These are phyloP conservation scores for Erythrophleum ivorense DNA, from an alignment of 331 rosid genomes.

Conservation along the genomic window DNA sequence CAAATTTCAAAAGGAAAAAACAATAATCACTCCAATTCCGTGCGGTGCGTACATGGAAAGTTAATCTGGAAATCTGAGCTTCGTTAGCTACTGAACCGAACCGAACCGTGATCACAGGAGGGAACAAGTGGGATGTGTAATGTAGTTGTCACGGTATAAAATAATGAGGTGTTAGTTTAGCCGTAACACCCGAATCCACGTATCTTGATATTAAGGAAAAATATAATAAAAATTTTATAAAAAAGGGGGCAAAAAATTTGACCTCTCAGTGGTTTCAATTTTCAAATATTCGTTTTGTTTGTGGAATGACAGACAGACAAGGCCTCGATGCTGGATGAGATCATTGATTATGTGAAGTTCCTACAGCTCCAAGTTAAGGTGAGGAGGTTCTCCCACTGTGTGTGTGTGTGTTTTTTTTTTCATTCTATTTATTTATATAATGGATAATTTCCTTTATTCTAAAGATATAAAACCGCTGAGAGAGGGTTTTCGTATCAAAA, in stretches of 20 bases:
- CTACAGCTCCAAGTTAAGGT: conserved; percentile 99
- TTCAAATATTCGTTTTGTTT: conserved; percentile 34
- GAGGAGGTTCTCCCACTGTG: no score
- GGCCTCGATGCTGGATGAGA: conserved; percentile 99
- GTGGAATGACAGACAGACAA: conserved; percentile 89
- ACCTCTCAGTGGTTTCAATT: neutral
- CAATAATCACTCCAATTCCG: neutral
- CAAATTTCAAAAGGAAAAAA: neutral
- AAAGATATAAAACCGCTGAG: neutral
- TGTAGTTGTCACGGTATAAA: no score
- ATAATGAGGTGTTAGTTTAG: neutral
- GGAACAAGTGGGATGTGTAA: neutral
- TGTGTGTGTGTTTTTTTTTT: neutral
- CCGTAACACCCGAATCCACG: neutral
- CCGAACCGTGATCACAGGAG: neutral
- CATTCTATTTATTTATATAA: no score
- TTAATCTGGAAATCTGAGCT: neutral
- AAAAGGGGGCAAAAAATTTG: neutral
- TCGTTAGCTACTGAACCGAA: neutral
- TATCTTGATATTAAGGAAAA: neutral
- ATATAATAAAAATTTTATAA: neutral
- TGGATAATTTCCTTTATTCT: neutral
- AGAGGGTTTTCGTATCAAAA: conserved; percentile 12
- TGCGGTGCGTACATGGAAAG: no score
- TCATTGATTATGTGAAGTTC: conserved; percentile 92